phyloP scores from a whole-genome alignment of 2,329 filamentous ascomycete species.

The Didymella exigua region DNA sequence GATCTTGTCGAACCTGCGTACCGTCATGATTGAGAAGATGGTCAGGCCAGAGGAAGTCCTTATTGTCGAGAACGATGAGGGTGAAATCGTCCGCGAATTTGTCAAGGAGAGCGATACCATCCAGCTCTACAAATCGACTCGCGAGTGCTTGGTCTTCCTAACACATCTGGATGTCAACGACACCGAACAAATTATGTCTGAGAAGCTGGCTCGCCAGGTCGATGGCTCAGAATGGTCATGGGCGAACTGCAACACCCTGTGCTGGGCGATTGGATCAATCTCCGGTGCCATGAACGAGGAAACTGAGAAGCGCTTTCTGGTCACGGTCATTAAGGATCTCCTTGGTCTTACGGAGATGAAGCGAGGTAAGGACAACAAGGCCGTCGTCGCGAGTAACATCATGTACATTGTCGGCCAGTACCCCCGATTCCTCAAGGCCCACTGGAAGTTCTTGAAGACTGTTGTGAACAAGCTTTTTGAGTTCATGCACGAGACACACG shows the following conservation, averaged over 20 bases:
- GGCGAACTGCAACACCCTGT: conserved; percentile 99
- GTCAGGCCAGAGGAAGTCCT: conserved; percentile 96
- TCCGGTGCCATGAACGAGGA: conserved; percentile 99
- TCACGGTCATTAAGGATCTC: conserved; percentile 98
- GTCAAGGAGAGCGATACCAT: conserved; percentile 99
- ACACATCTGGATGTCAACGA: conserved; percentile 97
- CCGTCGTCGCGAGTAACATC: conserved; percentile 97
- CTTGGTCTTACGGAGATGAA: conserved; percentile 98
- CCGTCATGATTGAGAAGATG: conserved; percentile 99
- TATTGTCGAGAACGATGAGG: conserved; percentile 99
- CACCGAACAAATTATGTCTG: conserved; percentile 98
- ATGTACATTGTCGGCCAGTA: conserved; percentile 99
- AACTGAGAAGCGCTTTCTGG: conserved; percentile 96
- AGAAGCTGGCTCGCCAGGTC: conserved; percentile 93
- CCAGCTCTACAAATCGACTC: conserved; percentile 97
- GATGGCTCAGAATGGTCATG: conserved; percentile 98
- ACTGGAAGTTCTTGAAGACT: conserved; percentile 99
- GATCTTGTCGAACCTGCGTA: conserved; percentile 88
- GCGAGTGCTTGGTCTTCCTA: conserved; percentile 94
- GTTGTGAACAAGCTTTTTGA: conserved; percentile 99
- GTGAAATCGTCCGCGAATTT: conserved; percentile 97
- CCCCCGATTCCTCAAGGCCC: conserved; percentile 95
- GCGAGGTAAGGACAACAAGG: conserved; percentile 98
- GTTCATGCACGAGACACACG: conserved; percentile 99
- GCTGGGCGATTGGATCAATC: conserved; percentile 99